Evolutionary conservation across 202 grass and related monocot species (phyloP).

Genomic region (Hordeum pubiflorum): DNA sequence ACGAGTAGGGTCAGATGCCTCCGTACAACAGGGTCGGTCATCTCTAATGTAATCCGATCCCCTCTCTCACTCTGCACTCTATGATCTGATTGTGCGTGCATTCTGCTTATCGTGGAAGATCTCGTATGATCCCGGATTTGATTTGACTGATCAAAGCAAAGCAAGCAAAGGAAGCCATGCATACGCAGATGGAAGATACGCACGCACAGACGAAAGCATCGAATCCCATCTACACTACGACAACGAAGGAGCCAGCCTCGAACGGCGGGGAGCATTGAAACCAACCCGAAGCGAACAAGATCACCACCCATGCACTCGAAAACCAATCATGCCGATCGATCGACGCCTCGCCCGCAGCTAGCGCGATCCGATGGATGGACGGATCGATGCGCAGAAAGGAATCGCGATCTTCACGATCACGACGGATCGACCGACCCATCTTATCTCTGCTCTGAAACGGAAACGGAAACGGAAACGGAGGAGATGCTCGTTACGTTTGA

Average conservation of each 20-base stretch:
- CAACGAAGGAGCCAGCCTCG: not conserved
- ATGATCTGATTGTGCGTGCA: too few species aligned
- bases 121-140: too few species aligned
- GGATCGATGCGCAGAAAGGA: not conserved
- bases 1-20: too few species aligned
- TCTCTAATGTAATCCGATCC: too few species aligned
- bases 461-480: too few species aligned
- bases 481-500: not conserved
- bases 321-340: not conserved
- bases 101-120: too few species aligned
- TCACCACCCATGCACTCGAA: not conserved
- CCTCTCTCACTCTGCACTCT: too few species aligned
- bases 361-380: too few species aligned
- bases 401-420: not conserved
- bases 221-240: not conserved
- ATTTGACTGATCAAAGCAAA: too few species aligned
- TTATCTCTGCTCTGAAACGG: too few species aligned
- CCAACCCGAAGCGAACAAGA: not conserved
- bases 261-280: not conserved
- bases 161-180: not conserved
- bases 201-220: not conserved
- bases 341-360: too few species aligned
- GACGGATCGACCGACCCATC: not conserved
- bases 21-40: too few species aligned
- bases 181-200: constrained; percentile 3